Conservation (phyloP, 805 yeast genomes). For the Tetrapisispora taiwanensis region DNA sequence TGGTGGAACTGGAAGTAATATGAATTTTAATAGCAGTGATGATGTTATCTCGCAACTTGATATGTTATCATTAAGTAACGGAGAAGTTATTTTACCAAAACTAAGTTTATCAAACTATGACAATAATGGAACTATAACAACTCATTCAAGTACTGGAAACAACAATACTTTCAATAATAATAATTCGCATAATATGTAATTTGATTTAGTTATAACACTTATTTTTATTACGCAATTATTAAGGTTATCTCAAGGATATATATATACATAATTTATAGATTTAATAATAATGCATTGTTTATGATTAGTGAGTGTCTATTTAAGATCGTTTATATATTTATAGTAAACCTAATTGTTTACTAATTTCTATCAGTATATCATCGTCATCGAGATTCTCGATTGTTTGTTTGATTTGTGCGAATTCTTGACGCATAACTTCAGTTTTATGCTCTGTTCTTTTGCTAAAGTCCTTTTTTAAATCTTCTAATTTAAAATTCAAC, state of each 20-base stretch:
- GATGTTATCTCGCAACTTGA: conserved; percentile 25
- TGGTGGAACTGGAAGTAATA: conserved; percentile 4
- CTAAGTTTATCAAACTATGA: conserved; percentile 21
- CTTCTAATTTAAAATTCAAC: conserved; percentile 42
- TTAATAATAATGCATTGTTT: conserved; percentile 1
- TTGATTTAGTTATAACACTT: neutral
- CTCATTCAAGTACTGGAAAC: neutral
- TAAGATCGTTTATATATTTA: neutral
- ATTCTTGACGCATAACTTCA: conserved; percentile 27
- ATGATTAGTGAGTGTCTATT: neutral
- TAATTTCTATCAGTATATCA: neutral
- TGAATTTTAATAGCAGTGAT: conserved; percentile 12
- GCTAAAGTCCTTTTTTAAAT: conserved; percentile 39
- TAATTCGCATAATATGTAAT: neutral
- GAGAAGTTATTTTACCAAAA: conserved; percentile 25
- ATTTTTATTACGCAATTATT: too few species aligned
- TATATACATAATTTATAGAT: neutral
- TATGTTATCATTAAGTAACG: conserved; percentile 19
- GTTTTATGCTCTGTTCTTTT: conserved; percentile 44
- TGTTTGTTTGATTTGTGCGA: conserved; percentile 7
- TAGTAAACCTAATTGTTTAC: neutral
- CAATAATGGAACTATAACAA: neutral
- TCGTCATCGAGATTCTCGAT: conserved; percentile 12
- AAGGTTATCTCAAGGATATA: neutral
- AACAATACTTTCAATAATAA: neutral